Evolutionary conservation across 1,284 basidiomycete genomes (phyloP), one percentile per base, ranked within the genome.

Genomic region (Malassezia brasiliensis): DNA sequence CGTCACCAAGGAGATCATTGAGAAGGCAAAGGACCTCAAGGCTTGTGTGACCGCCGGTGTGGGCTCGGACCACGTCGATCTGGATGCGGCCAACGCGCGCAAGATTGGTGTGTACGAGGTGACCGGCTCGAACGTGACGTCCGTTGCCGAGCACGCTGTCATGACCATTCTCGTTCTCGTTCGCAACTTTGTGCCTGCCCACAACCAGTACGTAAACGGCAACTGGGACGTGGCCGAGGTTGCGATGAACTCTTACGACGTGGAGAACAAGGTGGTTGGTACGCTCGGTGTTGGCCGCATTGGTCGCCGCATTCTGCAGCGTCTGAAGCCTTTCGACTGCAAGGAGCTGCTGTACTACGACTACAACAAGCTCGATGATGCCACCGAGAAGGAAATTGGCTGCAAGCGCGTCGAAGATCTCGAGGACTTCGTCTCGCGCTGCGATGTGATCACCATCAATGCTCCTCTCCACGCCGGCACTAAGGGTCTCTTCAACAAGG

Each of bases 281-380:
- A 73, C 70, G 53, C 93, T 94, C 73, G 90, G 80, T 82, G 88
- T 72, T 61, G 69, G 72, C 15, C 69, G 69, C 11, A 69, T 72
- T 53, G 68, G 68, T 6, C 61, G 64, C 20, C 60, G 62, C 45
- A 87, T 94, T 20, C 81, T 94, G 44, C 86, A 94, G 77, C 84
- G 90, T 59, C 79, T 96, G 51, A 72, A 82, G 56, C 86, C 88
- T 2, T 96, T 96, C 79, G 81, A 90, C 78, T 83, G 82, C 80
- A 91, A 90, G 77, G 88, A 93, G 75, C 82, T 94, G 47, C 77
- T 93, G 52, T 94, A 91, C 81, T 94, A 86, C 76, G 90, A 96
- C 79, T 94, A 94, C 77, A 80, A 82, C 22, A 78, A 85, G 57
- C 83, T 93, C 44, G 88, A n/a, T 32, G 55, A 72, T 79, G 83